Evolutionary conservation across 805 yeast species (phyloP).

Genomic region (Wickerhamomyces queroliae): DNA sequence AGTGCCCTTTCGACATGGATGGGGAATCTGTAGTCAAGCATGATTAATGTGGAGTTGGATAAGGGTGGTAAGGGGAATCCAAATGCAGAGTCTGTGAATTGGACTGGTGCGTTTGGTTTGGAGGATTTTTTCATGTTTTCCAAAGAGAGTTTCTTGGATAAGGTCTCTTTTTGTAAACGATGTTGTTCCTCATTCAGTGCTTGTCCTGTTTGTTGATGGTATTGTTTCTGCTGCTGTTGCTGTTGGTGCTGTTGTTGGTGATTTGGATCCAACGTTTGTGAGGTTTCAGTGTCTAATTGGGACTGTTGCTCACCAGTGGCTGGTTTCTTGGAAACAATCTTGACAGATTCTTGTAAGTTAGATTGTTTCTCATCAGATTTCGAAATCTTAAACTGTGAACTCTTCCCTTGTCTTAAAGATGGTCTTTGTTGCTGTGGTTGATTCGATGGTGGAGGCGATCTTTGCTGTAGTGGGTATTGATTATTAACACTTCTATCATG

Average conservation of each 20-base stretch:
- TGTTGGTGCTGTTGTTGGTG: constrained; percentile 2
- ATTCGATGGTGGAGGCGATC: no score
- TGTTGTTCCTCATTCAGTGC: constrained; percentile 11
- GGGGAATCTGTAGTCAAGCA: constrained; percentile 85
- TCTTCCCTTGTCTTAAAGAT: constrained; percentile 2
- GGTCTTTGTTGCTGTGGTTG: constrained; percentile 15
- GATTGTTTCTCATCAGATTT: constrained; percentile 3
- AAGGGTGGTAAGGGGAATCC: constrained; percentile 85
- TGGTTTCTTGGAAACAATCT: constrained; percentile 3
- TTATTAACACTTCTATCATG: neutral
- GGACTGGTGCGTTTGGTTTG: constrained; percentile 50
- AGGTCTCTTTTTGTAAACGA: constrained; percentile 14
- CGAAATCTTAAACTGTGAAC: constrained; percentile 8
- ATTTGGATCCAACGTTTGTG: constrained; percentile 3
- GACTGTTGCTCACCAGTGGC: constrained; percentile 3
- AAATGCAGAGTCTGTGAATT: constrained; percentile 73
- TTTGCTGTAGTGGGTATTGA: neutral
- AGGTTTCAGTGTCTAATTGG: neutral
- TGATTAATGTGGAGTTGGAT: constrained; percentile 66
- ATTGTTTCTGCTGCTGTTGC: constrained; percentile 3
- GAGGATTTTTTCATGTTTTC: constrained; percentile 29
- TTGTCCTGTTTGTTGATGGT: constrained; percentile 3
- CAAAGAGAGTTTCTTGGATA: constrained; percentile 23
- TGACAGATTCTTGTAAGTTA: constrained; percentile 16
- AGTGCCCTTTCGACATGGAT: constrained; percentile 95